phyloP scores from a whole-genome alignment of 78 protist species.

The Planoprotostelium fungivorum region DNA sequence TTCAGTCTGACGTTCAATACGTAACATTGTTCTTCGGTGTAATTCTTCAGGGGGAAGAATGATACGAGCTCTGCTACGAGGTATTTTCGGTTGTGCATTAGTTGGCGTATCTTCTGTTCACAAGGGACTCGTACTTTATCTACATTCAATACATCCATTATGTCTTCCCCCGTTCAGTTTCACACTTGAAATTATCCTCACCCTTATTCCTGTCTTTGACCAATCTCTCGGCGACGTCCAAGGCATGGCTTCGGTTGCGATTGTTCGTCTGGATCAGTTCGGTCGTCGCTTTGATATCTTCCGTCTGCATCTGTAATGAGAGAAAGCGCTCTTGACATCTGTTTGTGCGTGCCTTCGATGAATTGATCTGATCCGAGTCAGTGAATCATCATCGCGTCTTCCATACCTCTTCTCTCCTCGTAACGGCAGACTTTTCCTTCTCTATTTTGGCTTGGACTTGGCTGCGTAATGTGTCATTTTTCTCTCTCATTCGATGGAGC shows the following conservation, averaged over 20 bases:
- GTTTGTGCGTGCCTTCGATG: neutral
- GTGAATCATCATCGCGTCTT: neutral
- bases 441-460: neutral
- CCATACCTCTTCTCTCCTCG: neutral
- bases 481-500: neutral
- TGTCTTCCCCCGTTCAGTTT: neutral
- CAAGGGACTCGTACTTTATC: neutral
- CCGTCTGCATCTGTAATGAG: too few species aligned
- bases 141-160: neutral
- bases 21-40: neutral
- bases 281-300: neutral
- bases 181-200: neutral
- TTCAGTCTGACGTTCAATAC: neutral
- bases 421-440: neutral
- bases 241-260: neutral
- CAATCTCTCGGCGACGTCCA: too few species aligned
- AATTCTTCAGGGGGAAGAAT: neutral
- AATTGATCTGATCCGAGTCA: neutral
- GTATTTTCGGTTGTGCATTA: neutral
- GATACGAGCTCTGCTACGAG: neutral
- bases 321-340: neutral
- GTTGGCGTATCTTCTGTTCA: too few species aligned
- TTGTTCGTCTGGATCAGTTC: neutral
- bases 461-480: neutral
- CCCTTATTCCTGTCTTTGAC: neutral